These are phyloP conservation scores for Fusarium multiceps DNA, from an alignment of 2,329 filamentous ascomycete genomes.

Conservation along the genomic window DNA sequence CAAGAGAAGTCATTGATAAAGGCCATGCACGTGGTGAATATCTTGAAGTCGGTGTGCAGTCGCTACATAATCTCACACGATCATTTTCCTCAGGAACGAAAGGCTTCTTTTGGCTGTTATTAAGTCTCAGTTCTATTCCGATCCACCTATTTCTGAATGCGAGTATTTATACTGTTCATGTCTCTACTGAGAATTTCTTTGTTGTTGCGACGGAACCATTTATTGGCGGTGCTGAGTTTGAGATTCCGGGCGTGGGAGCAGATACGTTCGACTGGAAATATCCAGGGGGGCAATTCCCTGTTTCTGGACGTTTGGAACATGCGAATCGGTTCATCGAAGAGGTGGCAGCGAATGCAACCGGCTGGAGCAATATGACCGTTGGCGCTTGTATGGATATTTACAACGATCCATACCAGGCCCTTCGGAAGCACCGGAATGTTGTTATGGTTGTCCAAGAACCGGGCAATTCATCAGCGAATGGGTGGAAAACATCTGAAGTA, in stretches of 20 bases:
- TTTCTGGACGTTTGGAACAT: not conserved
- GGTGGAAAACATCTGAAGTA: not conserved
- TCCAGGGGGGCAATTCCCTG: not conserved
- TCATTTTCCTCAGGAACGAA: not conserved
- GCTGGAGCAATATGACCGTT: not conserved
- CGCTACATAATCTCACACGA: not conserved
- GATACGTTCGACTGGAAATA: not conserved
- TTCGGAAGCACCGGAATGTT: not conserved
- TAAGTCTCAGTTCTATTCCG: fast-evolving
- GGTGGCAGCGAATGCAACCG: not conserved
- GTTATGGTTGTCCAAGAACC: not conserved
- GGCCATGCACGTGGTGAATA: fast-evolving
- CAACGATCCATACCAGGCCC: not conserved
- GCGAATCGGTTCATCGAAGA: not conserved
- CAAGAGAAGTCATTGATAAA: not conserved
- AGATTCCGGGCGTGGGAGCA: not conserved
- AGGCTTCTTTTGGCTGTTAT: not conserved
- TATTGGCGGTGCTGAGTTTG: fast-evolving
- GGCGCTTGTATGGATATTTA: not conserved
- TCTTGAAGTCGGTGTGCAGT: not conserved
- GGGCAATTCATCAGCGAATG: fast-evolving
- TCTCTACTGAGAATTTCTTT: not conserved
- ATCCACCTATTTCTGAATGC: fast-evolving
- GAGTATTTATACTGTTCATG: not conserved
- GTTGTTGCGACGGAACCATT: not conserved